These are phyloP conservation scores for Cordyceps tenuipes DNA, from an alignment of 2,329 filamentous ascomycete species.

Conservation along the genomic window DNA sequence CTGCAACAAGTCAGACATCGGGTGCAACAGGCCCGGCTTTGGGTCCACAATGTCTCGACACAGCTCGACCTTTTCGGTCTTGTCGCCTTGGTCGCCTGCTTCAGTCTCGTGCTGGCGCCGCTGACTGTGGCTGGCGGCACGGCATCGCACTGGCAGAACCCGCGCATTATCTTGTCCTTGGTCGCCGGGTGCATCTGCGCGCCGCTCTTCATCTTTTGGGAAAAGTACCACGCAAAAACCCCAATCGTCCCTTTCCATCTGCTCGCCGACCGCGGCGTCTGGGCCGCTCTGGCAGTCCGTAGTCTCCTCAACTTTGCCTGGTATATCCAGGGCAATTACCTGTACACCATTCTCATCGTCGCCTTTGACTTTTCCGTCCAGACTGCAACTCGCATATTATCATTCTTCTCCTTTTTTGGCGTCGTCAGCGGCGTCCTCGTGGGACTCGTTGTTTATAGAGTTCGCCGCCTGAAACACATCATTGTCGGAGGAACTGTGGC, in stretches of 20 bases:
- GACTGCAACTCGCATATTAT: constrained; percentile 47
- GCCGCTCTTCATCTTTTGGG: constrained; percentile 45
- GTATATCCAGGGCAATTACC: constrained; percentile 50
- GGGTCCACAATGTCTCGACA: constrained; percentile 39
- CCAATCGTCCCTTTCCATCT: constrained; percentile 52
- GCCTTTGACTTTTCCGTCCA: constrained; percentile 47
- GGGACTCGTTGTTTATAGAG: constrained; percentile 42
- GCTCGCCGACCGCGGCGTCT: constrained; percentile 51
- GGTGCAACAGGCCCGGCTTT: background rate
- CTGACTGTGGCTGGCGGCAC: constrained; percentile 47
- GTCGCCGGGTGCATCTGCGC: constrained; percentile 41
- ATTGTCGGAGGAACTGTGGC: constrained; percentile 48
- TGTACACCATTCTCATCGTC: constrained; percentile 51
- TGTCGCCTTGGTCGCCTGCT: constrained; percentile 35
- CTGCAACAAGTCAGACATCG: background rate
- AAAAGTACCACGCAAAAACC: constrained; percentile 35
- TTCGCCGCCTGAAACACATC: constrained; percentile 48
- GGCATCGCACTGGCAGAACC: constrained; percentile 38
- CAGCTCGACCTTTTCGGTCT: constrained; percentile 45
- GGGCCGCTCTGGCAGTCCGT: constrained; percentile 49
- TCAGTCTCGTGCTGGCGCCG: constrained; percentile 40
- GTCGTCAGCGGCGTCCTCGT: constrained; percentile 45
- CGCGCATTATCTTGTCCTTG: constrained; percentile 42
- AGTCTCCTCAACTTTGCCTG: constrained; percentile 42
- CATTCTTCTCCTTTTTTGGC: constrained; percentile 45